phyloP scores from a whole-genome alignment of 192 early-diverging fungal genomes.

The Backusella westeae region DNA sequence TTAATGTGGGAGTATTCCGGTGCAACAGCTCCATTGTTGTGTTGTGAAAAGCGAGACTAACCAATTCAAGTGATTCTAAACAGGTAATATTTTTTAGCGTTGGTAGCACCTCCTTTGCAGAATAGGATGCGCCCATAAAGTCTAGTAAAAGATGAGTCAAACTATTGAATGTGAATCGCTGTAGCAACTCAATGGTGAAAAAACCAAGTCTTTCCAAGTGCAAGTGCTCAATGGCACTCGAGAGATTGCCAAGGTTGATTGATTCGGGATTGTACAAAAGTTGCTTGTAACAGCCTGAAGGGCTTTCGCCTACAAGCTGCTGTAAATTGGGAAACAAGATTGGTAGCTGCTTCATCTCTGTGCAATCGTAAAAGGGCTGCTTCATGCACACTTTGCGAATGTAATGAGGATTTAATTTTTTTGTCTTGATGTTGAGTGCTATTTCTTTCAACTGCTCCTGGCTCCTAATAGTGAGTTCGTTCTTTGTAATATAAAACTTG shows the following conservation, averaged over 20 bases:
- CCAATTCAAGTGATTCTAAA: background rate
- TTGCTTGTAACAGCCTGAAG: background rate
- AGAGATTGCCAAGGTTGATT: background rate
- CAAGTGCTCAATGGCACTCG: background rate
- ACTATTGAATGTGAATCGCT: background rate
- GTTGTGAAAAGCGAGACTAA: background rate
- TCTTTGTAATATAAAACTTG: background rate
- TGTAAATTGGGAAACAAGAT: conserved; percentile 5
- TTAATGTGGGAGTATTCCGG: background rate
- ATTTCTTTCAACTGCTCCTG: background rate
- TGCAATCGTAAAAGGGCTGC: background rate
- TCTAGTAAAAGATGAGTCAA: background rate
- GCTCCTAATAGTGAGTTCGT: background rate
- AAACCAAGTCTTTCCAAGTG: background rate
- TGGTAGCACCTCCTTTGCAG: background rate
- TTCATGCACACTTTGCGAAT: background rate
- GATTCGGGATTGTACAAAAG: background rate
- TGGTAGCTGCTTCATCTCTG: background rate
- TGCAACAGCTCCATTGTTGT: background rate
- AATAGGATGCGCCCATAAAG: background rate
- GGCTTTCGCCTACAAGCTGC: background rate
- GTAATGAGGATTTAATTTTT: background rate
- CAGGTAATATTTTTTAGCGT: background rate
- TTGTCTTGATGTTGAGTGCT: background rate
- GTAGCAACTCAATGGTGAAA: background rate